Base-by-base conservation (phyloP, 1,284 basidiomycete species). In the Tremellales sp. region DNA sequence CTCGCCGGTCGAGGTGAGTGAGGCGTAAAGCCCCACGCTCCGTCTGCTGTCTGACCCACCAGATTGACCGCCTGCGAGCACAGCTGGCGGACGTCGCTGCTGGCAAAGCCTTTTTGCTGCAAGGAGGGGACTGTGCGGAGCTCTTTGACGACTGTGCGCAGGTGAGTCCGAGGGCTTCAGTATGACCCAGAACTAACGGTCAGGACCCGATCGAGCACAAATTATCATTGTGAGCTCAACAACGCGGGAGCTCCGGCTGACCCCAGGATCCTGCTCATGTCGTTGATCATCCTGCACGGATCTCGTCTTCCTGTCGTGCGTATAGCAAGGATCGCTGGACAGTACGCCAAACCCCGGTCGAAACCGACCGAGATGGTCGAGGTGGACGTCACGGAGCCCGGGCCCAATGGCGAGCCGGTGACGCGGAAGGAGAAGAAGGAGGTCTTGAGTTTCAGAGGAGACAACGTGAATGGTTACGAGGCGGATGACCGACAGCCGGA, bases 61-160 rank as follows among this genome's bases (percentile, higher is more conserved):
- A 94, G 90, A 88, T 96, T 62, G 89, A 94, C 69, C 80, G 89
- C 6, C 79, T 97, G 46, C 80, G 89, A 43, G 77, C 83, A 62
- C 87, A 94, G 61, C 78, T 97, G 19, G 77, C 80, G 17, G 81
- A 82, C 43, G 91, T 94, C 4, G 87, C 93, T 51, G 78, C 79
- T n/a, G 86, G 87, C 56, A 83, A 92, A 65, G 91, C 91, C 0
- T 98, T 98, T 75, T 79, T 98, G 25, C 81, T 98, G 0, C 94
- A 98, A 60, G 92, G 93, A 2, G 96, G 94, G 10, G 96, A 98
- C 69, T 98, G 93, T 64, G 94, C 93, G 21, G 93, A 94, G 73
- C 86, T 87, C 67, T 93, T 94, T 63, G 86, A 89, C 60, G 88
- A 89, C 1, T 92, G 89, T 68, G 91, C 89, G 0, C 82, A 87